Evolutionary conservation across 2,329 filamentous ascomycete genomes (phyloP), one percentile per base, ranked within the genome.

Genomic region (Sporothrix humicola): DNA sequence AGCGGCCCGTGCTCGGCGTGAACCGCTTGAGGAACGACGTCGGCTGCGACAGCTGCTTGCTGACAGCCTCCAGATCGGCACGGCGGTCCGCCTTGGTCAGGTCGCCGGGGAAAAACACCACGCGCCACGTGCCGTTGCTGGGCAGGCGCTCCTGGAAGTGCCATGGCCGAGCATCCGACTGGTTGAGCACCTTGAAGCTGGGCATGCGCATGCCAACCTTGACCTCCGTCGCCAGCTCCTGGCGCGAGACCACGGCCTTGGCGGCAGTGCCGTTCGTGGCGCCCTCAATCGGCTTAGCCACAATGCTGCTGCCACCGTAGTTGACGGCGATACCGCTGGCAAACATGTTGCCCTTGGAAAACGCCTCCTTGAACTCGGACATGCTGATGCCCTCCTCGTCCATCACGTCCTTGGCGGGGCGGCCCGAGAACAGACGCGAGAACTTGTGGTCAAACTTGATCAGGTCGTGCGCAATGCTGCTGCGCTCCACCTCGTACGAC

Each of bases 391-490:
- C 89, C 66, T 86, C 86, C 74, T 87, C 86, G 75, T 91, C 88
- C 81, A 88, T 85, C 31, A 88, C 82, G 72, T 89, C 87, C 78
- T 87, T 89, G 48, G 85, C 88, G 0, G 86, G 89, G n/a, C 83
- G 82, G 0, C 85, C 86, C 0, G 85, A 86, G 79, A 90, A 90
- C 0, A 90, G 82, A 0, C 85, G 82, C 5, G 85, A 86, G 76
- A 90, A 89, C 50, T 83, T 84, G 73, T 87, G 86, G 77, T 91
- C 89, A 74, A 91, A 90, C 7, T 85, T 83, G 74, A 94, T 93
- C 0, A 93, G 85, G 54, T 91, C 87, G 75, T 90, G 84, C 0
- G 91, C 92, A 1, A 93, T 87, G 9, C 83, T 83, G 6, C 86
- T 84, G 5, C 91, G 83, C 77, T 89, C 88, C 2, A 76, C 76